These are phyloP conservation scores for Elymus sibiricus DNA, from an alignment of 176 grass and related monocot genomes.

Conservation along the genomic window DNA sequence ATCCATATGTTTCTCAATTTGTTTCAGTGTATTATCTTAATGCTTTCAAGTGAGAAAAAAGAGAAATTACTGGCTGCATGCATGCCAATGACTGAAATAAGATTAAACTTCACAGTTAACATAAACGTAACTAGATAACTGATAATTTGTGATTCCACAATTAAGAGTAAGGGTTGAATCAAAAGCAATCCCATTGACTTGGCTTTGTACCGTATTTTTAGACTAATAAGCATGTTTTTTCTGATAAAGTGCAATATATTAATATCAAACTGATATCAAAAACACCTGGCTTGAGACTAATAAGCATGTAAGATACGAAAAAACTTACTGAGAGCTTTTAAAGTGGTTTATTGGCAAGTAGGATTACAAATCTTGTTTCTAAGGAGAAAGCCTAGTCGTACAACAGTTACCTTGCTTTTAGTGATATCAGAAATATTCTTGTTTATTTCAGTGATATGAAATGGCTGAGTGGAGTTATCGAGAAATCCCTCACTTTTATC, in stretches of 20 bases:
- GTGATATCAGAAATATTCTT: conserved; percentile 35
- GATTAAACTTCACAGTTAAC: background rate
- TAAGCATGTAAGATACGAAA: background rate
- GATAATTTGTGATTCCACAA: background rate
- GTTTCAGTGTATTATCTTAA: background rate
- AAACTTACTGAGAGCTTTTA: background rate
- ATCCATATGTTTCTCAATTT: background rate
- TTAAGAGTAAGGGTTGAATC: background rate
- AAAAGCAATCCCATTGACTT: background rate
- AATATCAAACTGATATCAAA: no score
- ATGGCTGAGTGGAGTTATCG: background rate
- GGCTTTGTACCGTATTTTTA: background rate
- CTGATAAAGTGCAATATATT: no score
- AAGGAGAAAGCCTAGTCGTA: background rate
- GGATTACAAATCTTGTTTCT: background rate
- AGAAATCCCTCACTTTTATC: conserved; percentile 1
- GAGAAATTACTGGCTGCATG: background rate
- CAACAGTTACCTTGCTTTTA: conserved; percentile 46
- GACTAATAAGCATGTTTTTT: background rate
- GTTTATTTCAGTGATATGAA: conserved; percentile 24
- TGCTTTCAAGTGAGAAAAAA: background rate
- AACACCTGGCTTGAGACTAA: background rate
- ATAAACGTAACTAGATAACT: background rate
- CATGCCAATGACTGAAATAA: background rate
- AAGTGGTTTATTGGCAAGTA: background rate